Conservation (phyloP, 805 yeast genomes). For the Sugiyamaella marilandica region DNA sequence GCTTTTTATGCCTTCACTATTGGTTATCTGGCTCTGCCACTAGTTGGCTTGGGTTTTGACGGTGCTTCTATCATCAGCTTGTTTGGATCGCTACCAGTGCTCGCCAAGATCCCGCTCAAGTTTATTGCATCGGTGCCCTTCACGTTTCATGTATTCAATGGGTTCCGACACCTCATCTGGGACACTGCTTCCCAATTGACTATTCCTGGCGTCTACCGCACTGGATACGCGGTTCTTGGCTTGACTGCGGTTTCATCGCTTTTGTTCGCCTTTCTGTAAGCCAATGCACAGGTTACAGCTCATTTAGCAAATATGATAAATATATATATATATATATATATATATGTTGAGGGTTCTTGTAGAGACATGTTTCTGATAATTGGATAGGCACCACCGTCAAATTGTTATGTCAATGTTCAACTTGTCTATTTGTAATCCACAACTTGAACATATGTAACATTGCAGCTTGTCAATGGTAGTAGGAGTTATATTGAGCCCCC, state of each 20-base stretch:
- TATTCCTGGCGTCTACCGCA: slow-evolving; percentile 82
- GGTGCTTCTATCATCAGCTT: slow-evolving; percentile 48
- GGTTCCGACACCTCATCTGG: slow-evolving; percentile 92
- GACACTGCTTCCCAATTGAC: slow-evolving; percentile 79
- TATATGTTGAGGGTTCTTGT: too few species aligned
- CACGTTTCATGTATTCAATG: slow-evolving; percentile 80
- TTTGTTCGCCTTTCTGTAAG: slow-evolving; percentile 33
- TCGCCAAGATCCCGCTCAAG: slow-evolving; percentile 59
- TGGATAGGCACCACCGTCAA: too few species aligned
- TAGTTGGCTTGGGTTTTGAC: slow-evolving; percentile 54
- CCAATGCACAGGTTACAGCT: not conserved
- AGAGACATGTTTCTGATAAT: too few species aligned
- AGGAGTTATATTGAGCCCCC: too few species aligned
- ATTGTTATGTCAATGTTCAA: too few species aligned
- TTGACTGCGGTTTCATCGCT: slow-evolving; percentile 54
- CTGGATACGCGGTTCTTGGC: slow-evolving; percentile 82
- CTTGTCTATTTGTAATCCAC: too few species aligned
- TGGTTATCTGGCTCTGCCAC: slow-evolving; percentile 65
- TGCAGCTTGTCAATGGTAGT: too few species aligned
- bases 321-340: too few species aligned
- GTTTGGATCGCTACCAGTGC: slow-evolving; percentile 60
- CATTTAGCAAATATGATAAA: too few species aligned
- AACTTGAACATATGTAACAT: too few species aligned
- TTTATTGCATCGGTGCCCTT: slow-evolving; percentile 74
- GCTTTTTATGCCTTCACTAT: slow-evolving; percentile 75